Conservation (phyloP, 352 stramenopile species). For the Phytophthora foliorum region DNA sequence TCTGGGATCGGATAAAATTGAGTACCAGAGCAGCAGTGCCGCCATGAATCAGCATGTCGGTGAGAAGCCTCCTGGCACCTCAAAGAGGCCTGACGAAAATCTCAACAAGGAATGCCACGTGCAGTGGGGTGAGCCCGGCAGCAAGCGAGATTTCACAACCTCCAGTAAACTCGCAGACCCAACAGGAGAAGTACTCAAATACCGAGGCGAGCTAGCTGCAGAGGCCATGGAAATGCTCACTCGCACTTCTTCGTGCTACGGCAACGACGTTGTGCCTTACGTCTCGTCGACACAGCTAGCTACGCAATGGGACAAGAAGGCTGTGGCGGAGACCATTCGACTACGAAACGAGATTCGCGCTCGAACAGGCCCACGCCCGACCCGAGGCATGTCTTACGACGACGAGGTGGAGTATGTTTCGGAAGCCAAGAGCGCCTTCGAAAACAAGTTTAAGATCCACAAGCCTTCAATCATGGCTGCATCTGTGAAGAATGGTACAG, state of each 20-base stretch:
- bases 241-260: constrained; percentile 68
- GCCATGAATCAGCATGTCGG: constrained; percentile 60
- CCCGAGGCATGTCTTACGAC: constrained; percentile 77
- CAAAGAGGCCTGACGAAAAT: constrained; percentile 39
- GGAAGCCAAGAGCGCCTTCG: constrained; percentile 74
- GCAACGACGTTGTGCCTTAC: constrained; percentile 59
- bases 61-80: constrained; percentile 13
- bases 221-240: constrained; percentile 68
- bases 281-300: constrained; percentile 75
- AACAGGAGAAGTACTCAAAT: constrained; percentile 74
- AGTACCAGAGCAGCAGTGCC: constrained; percentile 62
- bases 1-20: constrained; percentile 63
- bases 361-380: constrained; percentile 61
- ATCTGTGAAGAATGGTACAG: constrained; percentile 77
- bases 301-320: constrained; percentile 71
- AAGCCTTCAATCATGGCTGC: constrained; percentile 81
- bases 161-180: constrained; percentile 65
- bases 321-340: constrained; percentile 62
- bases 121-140: constrained; percentile 69
- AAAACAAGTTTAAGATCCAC: constrained; percentile 77
- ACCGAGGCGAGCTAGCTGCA: constrained; percentile 57
- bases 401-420: constrained; percentile 85
- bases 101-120: constrained; percentile 76
- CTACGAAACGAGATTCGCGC: constrained; percentile 77
- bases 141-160: constrained; percentile 67